A percentile compares a stretch with the other conserved stretches of the same genome.
These are phyloP conservation scores for Dendrobium chrysotoxum DNA, from an alignment of 106 monocot species.

Conservation along the genomic window DNA sequence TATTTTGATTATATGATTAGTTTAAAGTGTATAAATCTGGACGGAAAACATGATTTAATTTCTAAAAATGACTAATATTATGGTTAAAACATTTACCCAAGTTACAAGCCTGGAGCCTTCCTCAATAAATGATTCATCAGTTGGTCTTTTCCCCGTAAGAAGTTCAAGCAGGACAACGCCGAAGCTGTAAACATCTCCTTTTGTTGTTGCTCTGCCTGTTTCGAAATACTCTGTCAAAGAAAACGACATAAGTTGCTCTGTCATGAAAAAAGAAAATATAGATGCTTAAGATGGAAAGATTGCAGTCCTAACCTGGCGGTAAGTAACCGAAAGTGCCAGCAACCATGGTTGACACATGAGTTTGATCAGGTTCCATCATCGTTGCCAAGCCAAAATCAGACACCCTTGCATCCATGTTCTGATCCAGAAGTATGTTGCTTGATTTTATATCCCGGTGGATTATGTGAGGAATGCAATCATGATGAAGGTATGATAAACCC, in stretches of 20 bases:
- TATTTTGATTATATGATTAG: too few species aligned
- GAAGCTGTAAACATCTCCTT: constrained; percentile 89
- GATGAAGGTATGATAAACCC: constrained; percentile 77
- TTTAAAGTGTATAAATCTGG: too few species aligned
- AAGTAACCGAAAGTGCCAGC: constrained; percentile 89
- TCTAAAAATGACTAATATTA: not conserved
- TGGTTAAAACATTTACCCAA: constrained; percentile 36
- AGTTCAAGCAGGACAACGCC: constrained; percentile 83
- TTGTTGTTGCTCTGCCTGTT: constrained; percentile 77
- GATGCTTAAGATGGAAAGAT: not conserved
- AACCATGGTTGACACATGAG: constrained; percentile 75
- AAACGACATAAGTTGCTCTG: not conserved
- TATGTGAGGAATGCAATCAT: constrained; percentile 83
- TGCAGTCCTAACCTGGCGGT: constrained; percentile 47
- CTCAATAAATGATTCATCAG: constrained; percentile 78
- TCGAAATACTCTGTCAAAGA: constrained; percentile 72
- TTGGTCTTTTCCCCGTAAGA: constrained; percentile 76
- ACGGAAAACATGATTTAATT: too few species aligned
- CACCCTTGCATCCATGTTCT: constrained; percentile 70
- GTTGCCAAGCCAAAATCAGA: constrained; percentile 90
- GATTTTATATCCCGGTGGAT: constrained; percentile 93
- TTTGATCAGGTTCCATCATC: constrained; percentile 50
- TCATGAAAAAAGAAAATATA: not conserved
- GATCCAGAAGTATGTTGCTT: constrained; percentile 85
- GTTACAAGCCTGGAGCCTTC: constrained; percentile 67